phyloP scores from a whole-genome alignment of 1,139 yeast genomes.

The Magnusiomyces sp. region DNA sequence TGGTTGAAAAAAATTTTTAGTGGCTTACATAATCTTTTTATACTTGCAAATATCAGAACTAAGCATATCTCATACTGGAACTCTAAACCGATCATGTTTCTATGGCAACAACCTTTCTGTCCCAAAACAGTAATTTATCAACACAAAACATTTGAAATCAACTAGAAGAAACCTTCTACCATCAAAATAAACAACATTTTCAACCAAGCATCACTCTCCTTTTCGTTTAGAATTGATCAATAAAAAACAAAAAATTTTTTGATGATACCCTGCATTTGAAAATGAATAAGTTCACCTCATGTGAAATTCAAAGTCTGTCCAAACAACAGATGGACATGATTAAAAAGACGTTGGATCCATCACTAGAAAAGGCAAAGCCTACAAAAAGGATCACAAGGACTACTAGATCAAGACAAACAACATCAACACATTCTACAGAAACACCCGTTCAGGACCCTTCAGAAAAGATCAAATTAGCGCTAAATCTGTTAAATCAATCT shows the following conservation, averaged over 20 bases:
- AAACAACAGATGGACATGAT: too few relatives aligned
- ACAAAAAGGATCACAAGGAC: too few relatives aligned
- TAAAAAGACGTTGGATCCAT: too few relatives aligned
- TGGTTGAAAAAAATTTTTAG: not conserved
- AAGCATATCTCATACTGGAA: constrained; percentile 1
- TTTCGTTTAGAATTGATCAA: too few relatives aligned
- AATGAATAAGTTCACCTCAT: too few relatives aligned
- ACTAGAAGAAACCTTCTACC: not conserved
- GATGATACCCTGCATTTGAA: too few relatives aligned
- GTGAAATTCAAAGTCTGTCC: too few relatives aligned
- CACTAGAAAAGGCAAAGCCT: too few relatives aligned
- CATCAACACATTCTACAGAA: not conserved
- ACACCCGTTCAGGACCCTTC: not conserved
- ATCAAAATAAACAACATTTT: not conserved
- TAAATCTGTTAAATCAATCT: constrained; percentile 12
- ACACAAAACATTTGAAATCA: not conserved
- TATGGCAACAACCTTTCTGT: not conserved
- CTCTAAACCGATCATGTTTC: too few relatives aligned
- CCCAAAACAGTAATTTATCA: not conserved
- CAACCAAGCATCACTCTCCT: too few relatives aligned
- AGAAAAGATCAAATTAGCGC: constrained; percentile 15
- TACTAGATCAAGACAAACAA: too few relatives aligned
- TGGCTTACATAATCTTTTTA: not conserved
- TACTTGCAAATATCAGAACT: not conserved
- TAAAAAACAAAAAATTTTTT: too few relatives aligned